phyloP scores from a whole-genome alignment of 2,329 filamentous ascomycete species.

The Paramyrothecium sp. region DNA sequence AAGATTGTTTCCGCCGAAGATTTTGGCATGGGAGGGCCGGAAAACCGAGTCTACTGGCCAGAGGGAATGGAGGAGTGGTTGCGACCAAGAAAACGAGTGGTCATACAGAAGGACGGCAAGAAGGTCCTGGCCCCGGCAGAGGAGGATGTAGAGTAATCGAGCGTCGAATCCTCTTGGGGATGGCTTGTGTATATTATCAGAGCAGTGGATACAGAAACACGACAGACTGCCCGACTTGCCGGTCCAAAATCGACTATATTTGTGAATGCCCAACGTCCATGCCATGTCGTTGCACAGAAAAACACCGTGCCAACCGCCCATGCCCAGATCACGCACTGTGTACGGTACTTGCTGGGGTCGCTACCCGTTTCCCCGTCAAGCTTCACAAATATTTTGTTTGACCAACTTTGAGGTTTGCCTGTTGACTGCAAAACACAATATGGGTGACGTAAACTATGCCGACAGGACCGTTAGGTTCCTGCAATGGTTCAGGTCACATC shows the following conservation, averaged over 20 bases:
- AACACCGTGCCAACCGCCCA: too few species aligned
- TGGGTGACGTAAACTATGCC: constrained; percentile 34
- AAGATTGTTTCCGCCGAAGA: constrained; percentile 62
- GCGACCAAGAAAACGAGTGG: constrained; percentile 71
- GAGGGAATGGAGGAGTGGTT: constrained; percentile 89
- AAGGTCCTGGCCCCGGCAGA: constrained; percentile 31
- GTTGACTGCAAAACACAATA: background rate
- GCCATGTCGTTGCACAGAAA: too few species aligned
- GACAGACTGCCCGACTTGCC: too few species aligned
- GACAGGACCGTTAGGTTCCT: constrained; percentile 45
- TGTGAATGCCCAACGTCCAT: too few species aligned
- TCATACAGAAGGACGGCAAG: constrained; percentile 43
- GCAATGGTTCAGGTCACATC: constrained; percentile 51
- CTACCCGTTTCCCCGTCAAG: background rate
- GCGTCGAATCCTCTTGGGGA: background rate
- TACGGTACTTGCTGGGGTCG: background rate
- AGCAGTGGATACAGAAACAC: too few species aligned
- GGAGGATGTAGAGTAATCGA: constrained; percentile 30
- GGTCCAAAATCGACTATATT: too few species aligned
- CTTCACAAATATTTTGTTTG: background rate
- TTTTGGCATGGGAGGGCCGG: constrained; percentile 80
- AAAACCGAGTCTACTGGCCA: constrained; percentile 87
- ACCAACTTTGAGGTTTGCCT: background rate
- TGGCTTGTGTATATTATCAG: background rate
- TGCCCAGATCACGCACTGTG: too few species aligned